Evolutionary conservation across 2,329 filamentous ascomycete genomes (phyloP).

Genomic region (Plectosphaerella plurivora): DNA sequence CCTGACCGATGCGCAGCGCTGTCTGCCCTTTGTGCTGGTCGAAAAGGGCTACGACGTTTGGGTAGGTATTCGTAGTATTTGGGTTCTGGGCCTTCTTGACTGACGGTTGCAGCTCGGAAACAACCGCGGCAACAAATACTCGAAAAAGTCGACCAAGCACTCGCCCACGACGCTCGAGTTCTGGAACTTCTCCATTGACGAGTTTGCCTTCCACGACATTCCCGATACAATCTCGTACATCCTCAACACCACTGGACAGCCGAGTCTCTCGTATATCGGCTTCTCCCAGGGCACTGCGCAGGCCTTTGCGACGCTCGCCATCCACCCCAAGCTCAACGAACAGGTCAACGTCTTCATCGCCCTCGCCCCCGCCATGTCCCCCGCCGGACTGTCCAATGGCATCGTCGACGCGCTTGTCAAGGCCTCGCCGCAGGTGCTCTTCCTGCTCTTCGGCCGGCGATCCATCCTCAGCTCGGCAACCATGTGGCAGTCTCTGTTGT

Average conservation of each 20-base stretch:
- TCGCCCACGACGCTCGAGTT: conserved; percentile 74
- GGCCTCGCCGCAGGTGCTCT: conserved; percentile 86
- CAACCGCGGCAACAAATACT: conserved; percentile 98
- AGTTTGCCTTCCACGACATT: conserved; percentile 97
- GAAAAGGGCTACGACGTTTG: conserved; percentile 95
- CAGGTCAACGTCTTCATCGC: conserved; percentile 96
- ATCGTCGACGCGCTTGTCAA: conserved; percentile 92
- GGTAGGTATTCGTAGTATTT: conserved; percentile 46
- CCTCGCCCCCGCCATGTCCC: conserved; percentile 93
- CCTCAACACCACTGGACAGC: conserved; percentile 73
- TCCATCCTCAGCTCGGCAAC: conserved; percentile 89
- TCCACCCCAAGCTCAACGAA: conserved; percentile 86
- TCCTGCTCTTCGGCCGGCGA: conserved; percentile 85
- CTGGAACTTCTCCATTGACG: conserved; percentile 98
- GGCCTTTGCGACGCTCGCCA: conserved; percentile 88
- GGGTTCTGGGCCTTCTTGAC: too few species aligned
- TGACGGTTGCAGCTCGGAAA: conserved; percentile 70
- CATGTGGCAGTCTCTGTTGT: conserved; percentile 96
- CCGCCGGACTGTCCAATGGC: conserved; percentile 81
- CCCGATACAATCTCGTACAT: conserved; percentile 93
- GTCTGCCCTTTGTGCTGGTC: conserved; percentile 82
- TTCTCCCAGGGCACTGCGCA: conserved; percentile 97
- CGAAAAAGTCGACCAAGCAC: conserved; percentile 80
- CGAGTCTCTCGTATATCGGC: conserved; percentile 88
- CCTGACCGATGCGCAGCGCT: conserved; percentile 78